These are phyloP conservation scores for Ilyonectria robusta DNA, from an alignment of 2,329 filamentous ascomycete species.

Conservation along the genomic window DNA sequence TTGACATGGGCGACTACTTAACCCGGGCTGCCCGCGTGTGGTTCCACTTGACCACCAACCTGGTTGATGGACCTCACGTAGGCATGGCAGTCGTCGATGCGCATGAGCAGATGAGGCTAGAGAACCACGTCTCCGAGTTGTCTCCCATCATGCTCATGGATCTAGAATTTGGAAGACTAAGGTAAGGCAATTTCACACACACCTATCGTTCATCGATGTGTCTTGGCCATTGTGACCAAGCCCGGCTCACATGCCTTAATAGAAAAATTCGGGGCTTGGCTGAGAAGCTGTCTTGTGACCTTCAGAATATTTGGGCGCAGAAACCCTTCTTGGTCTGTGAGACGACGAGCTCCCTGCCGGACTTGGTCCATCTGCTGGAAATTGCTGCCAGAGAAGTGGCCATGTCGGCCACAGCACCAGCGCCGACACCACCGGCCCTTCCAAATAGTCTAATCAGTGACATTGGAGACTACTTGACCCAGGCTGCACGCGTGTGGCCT, in stretches of 20 bases:
- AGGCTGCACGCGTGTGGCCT: background rate
- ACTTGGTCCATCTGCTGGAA: background rate
- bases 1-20: slow-evolving; percentile 55
- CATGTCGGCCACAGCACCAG: background rate
- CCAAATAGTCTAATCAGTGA: background rate
- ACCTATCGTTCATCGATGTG: background rate
- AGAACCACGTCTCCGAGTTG: slow-evolving; percentile 49
- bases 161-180: slow-evolving; percentile 50
- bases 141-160: slow-evolving; percentile 49
- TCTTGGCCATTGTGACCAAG: background rate
- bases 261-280: slow-evolving; percentile 55
- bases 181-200: slow-evolving; percentile 44
- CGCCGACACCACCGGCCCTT: background rate
- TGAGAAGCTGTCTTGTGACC: slow-evolving; percentile 52
- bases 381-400: background rate
- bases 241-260: slow-evolving; percentile 32
- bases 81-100: slow-evolving; percentile 45
- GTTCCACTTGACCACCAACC: slow-evolving; percentile 51
- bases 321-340: background rate
- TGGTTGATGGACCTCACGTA: slow-evolving; percentile 52
- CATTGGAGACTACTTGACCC: background rate
- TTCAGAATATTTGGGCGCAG: slow-evolving; percentile 50
- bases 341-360: background rate
- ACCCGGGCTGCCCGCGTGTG: slow-evolving; percentile 51
- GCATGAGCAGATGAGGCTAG: slow-evolving; percentile 45